Percentiles rank a stretch among this genome's conserved stretches.
Evolutionary conservation across 2,329 filamentous ascomycete genomes (phyloP).

Genomic region (Fusarium kyushuense): DNA sequence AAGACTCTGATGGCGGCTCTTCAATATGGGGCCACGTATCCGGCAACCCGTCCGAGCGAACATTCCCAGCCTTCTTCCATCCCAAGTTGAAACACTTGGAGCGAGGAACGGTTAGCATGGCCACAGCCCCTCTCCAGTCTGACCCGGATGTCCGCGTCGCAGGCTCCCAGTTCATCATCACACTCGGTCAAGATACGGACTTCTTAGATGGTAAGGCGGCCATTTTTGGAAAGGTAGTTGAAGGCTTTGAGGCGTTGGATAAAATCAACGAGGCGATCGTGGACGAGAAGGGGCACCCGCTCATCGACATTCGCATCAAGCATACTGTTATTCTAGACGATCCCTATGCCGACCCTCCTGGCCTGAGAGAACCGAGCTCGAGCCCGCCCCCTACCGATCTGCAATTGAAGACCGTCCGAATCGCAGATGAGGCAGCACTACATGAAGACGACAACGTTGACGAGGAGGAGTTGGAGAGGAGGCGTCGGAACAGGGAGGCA

Average conservation of each 20-base stretch:
- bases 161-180: conserved; percentile 93
- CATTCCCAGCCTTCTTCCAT: conserved; percentile 86
- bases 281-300: conserved; percentile 84
- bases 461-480: conserved; percentile 82
- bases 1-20: conserved; percentile 89
- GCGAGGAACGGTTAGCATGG: conserved; percentile 96
- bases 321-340: conserved; percentile 95
- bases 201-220: conserved; percentile 94
- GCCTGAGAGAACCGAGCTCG: conserved; percentile 78
- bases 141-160: conserved; percentile 87
- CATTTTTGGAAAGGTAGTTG: conserved; percentile 94
- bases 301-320: conserved; percentile 94
- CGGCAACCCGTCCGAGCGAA: conserved; percentile 73
- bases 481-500: conserved; percentile 88
- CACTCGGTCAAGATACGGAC: conserved; percentile 88
- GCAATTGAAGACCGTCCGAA: conserved; percentile 90
- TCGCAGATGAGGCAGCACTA: conserved; percentile 87
- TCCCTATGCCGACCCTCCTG: conserved; percentile 85
- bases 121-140: conserved; percentile 80
- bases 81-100: conserved; percentile 90
- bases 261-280: conserved; percentile 93
- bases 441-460: conserved; percentile 77
- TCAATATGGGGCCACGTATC: conserved; percentile 91
- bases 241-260: conserved; percentile 93
- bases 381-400: conserved; percentile 86